These are phyloP conservation scores for Rutidosis leptorrhynchoides DNA, from an alignment of 129 eudicot genomes.

Conservation along the genomic window DNA sequence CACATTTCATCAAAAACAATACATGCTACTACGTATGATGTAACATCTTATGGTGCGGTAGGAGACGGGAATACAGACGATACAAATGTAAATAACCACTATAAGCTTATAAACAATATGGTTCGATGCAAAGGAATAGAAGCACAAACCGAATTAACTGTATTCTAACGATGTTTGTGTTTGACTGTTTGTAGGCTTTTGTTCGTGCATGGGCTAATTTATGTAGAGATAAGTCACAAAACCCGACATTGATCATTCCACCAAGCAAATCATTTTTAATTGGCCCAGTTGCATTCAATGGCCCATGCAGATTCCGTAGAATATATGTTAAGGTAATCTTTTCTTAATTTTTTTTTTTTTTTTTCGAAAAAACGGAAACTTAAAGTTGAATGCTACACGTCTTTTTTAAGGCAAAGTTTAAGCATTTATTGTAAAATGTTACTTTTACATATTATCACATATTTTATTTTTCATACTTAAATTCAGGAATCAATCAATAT, in stretches of 20 bases:
- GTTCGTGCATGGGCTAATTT: constrained; percentile 2
- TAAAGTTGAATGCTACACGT: too few species aligned
- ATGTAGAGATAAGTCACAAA: constrained; percentile 2
- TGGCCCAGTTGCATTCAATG: neutral
- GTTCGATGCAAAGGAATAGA: neutral
- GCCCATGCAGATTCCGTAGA: neutral
- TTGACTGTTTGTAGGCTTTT: neutral
- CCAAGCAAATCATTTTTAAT: neutral
- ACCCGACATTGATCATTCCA: constrained; percentile 3
- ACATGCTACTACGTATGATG: constrained; percentile 22
- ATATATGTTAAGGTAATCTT: neutral
- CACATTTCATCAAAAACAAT: constrained; percentile 1
- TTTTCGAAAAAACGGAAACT: too few species aligned
- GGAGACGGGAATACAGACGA: constrained; percentile 48
- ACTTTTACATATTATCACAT: too few species aligned
- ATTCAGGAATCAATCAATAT: too few species aligned
- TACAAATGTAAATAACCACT: constrained; percentile 23
- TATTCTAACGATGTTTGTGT: neutral
- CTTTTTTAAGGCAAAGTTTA: too few species aligned
- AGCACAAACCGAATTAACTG: neutral
- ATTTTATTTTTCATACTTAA: too few species aligned
- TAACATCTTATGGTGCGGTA: constrained; percentile 36
- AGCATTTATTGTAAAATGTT: too few species aligned
- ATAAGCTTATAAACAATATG: neutral
- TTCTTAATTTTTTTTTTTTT: too few species aligned